Evolutionary conservation across 495 filamentous ascomycete species (phyloP).

Genomic region (Antarctomyces pellizariae): DNA sequence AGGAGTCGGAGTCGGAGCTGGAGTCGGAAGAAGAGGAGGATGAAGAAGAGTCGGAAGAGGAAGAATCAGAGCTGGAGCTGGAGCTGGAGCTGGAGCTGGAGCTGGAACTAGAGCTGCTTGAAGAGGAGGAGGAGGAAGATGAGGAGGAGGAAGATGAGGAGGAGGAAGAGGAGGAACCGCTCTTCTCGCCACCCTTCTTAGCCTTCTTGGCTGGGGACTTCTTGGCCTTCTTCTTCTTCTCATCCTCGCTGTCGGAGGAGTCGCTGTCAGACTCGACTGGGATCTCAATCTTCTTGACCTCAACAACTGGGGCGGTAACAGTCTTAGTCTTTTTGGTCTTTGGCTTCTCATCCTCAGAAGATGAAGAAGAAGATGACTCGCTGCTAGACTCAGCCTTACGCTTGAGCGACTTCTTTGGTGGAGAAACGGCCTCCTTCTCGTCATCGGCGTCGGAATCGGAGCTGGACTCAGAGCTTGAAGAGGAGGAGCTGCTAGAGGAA

Average conservation of each 20-base stretch:
- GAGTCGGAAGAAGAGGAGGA: constrained; percentile 22
- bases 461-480: constrained; percentile 23
- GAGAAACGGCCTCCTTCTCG: constrained; percentile 24
- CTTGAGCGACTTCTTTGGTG: constrained; percentile 24
- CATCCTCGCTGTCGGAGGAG: constrained; percentile 1
- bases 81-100: constrained; percentile 8
- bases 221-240: too few species aligned
- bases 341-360: constrained; percentile 15
- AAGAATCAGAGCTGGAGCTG: constrained; percentile 9
- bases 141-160: constrained; percentile 9
- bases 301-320: too few species aligned
- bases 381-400: constrained; percentile 35
- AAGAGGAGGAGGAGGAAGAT: constrained; percentile 12
- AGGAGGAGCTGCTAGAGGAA: constrained; percentile 22
- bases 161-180: too few species aligned
- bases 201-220: too few species aligned
- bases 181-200: constrained; percentile 1
- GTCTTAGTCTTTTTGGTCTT: constrained; percentile 19
- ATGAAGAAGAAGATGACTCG: constrained; percentile 21
- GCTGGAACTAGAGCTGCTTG: constrained; percentile 24
- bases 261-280: constrained; percentile 5
- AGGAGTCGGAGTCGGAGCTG: constrained; percentile 14
- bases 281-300: constrained; percentile 7
- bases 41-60: constrained; percentile 20
- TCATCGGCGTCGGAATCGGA: constrained; percentile 41